Conservation (phyloP, 2,329 filamentous ascomycete species). For the Hymenoscyphus salicellus region DNA sequence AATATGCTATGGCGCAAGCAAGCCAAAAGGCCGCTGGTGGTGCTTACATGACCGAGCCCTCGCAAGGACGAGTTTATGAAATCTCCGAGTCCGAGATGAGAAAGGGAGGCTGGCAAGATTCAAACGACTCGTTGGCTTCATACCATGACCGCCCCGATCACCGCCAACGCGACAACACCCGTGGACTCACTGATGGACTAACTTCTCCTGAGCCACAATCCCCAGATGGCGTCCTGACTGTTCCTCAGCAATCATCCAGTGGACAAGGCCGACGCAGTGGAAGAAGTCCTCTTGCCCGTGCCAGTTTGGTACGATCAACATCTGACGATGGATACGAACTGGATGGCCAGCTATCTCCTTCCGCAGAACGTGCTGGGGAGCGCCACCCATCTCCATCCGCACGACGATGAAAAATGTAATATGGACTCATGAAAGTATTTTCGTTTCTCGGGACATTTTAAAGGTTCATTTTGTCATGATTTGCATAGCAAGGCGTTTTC, state of each 20-base stretch:
- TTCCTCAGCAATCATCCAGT: slow-evolving; percentile 24
- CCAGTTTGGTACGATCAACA: slow-evolving; percentile 35
- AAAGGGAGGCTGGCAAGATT: slow-evolving; percentile 43
- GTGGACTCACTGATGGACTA: slow-evolving; percentile 14
- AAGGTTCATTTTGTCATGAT: slow-evolving; percentile 1
- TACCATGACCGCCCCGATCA: slow-evolving; percentile 27
- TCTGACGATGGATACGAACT: slow-evolving; percentile 31
- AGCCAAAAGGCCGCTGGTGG: slow-evolving; percentile 43
- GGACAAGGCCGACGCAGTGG: slow-evolving; percentile 28
- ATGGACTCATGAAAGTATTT: background rate
- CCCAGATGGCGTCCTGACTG: slow-evolving; percentile 18
- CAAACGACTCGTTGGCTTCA: slow-evolving; percentile 36
- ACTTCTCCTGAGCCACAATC: slow-evolving; percentile 14
- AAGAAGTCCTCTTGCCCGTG: slow-evolving; percentile 38
- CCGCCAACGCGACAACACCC: slow-evolving; percentile 10
- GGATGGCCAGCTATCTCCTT: slow-evolving; percentile 17
- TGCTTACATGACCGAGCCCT: slow-evolving; percentile 40
- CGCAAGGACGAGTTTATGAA: slow-evolving; percentile 49
- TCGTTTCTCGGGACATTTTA: background rate
- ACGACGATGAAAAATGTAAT: background rate
- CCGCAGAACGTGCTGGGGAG: background rate
- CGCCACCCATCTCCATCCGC: background rate
- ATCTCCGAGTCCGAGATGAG: slow-evolving; percentile 45
- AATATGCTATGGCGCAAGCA: slow-evolving; percentile 68
- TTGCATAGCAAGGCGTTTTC: slow-evolving; percentile 1